Percentiles rank a stretch among this genome's conserved stretches.
phyloP scores from a whole-genome alignment of 2,329 filamentous ascomycete genomes.

The Neonectria coccinea region DNA sequence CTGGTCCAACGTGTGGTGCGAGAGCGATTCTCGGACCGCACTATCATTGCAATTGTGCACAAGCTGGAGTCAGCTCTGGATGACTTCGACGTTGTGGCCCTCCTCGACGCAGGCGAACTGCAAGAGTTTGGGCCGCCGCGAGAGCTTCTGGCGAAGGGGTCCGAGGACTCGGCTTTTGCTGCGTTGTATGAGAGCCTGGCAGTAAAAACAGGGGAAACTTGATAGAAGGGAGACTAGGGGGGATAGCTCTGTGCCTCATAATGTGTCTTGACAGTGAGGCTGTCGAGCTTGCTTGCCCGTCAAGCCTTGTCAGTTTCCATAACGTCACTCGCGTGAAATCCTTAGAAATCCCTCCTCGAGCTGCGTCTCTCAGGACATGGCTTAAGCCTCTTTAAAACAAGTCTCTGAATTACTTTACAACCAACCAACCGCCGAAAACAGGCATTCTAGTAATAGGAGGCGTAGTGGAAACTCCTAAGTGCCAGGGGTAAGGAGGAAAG shows the following conservation, averaged over 20 bases:
- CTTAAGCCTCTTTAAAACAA: too few species aligned
- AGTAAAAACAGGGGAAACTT: background rate
- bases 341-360: background rate
- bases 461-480: too few species aligned
- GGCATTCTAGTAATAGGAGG: too few species aligned
- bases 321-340: background rate
- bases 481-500: too few species aligned
- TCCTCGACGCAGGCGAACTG: conserved; percentile 39
- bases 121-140: conserved; percentile 38
- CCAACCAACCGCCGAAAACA: too few species aligned
- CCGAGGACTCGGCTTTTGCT: conserved; percentile 27
- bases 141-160: conserved; percentile 29
- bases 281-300: background rate
- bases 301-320: background rate
- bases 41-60: conserved; percentile 44
- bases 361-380: background rate
- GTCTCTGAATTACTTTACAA: too few species aligned
- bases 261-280: background rate
- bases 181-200: conserved; percentile 26
- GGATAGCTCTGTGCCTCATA: background rate
- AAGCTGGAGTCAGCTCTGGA: conserved; percentile 39
- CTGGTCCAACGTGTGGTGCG: conserved; percentile 33
- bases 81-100: conserved; percentile 37
- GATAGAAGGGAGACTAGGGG: background rate
- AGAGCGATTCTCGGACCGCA: conserved; percentile 39